Evolutionary conservation across 2,329 filamentous ascomycete genomes (phyloP), one percentile per base, ranked within the genome.

Genomic region (Phaeosphaeria sp.): DNA sequence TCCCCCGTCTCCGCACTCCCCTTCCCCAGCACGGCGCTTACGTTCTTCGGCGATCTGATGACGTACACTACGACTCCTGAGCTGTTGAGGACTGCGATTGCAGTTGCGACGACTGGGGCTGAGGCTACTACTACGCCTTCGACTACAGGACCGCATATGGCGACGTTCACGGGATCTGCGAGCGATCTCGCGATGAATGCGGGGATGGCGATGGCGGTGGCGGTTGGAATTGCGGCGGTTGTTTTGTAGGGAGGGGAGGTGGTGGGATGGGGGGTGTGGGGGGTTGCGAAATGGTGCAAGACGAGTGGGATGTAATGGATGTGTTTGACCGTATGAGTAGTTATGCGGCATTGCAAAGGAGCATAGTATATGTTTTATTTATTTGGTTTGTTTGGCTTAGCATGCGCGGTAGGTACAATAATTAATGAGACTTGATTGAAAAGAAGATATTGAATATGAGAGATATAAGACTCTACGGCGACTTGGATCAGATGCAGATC

Each of bases 1-100:
- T 57, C 67, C 1, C 39, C 61, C 0, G 61, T 71, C 6, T 60
- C 62, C 1, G 27, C 36, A 2, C 54, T 68, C 1, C 66, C 69
- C 9, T 64, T 72, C 25, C 40, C 40, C 15, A 43, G 9, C n/a
- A 46, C 63, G 1, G 68, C 57, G n/a, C 56, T 72, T 2, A 54
- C 63, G n/a, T 70, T 72, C n/a, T 57, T 24, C 9, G 57, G 53
- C 0, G 68, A 72, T 44, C 25, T 62, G 6, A 68, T 68, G 63
- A 61, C 61, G 1, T 72, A 65, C 51, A 55, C 69, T 1, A 70
- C 66, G 1, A 72, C 68, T 2, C 68, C 68, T 1, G 60, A 58
- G 49, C 47, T 72, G 43, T 64, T 71, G 1, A 59, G 69, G 51
- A 72, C 69, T 6, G 53, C 67, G 51, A 66, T 61, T 44, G 62